Evolutionary conservation across 305 asterid species (phyloP), one percentile per base, ranked within the genome.

Genomic region (Solanum aculeatissimum): DNA sequence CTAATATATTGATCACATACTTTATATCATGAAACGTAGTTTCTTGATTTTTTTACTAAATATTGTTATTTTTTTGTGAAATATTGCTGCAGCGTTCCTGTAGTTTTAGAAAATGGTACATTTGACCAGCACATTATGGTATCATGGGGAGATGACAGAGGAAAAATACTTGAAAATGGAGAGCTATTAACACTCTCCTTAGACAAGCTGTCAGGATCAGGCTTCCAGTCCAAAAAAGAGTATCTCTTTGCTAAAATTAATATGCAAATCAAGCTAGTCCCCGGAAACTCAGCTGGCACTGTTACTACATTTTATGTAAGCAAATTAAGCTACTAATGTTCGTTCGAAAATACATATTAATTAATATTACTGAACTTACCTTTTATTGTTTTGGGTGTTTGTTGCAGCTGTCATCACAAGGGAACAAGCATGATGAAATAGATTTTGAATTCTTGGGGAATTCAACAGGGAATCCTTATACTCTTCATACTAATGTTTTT

Each of bases 381-480:
- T n/a, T n/a, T n/a, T n/a, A n/a, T n/a, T n/a, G n/a, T n/a, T 72
- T 66, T 23, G 13, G 10, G 9, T 45, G 2, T 51, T 51, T 21
- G 38, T 47, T 83, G 85, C 83, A 91, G 92, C 70, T 92, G 18
- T 89, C 94, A 60, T 91, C 96, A 11, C 88, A 88, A 77, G 94
- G 94, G 8, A 89, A 90, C 62, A 87, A 85, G 47, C 94, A 92
- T 25, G 97, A 93, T 7, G 97, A 92, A 89, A 91, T 93, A 85
- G 95, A 93, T 81, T 93, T 93, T 80, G 97, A 93, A 66, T 93
- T 93, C 84, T 87, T 93, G 77, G 94, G 97, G 18, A 93, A 93
- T 83, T 89, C 92, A 1, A 89, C 85, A 60, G 95, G 95, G 3
- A 89, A 93, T 71, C 97, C 95, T 1, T 93, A 93, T 87, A 90